Base-by-base conservation (phyloP, 2,329 filamentous ascomycete genomes). In the Alternaria longipes region DNA sequence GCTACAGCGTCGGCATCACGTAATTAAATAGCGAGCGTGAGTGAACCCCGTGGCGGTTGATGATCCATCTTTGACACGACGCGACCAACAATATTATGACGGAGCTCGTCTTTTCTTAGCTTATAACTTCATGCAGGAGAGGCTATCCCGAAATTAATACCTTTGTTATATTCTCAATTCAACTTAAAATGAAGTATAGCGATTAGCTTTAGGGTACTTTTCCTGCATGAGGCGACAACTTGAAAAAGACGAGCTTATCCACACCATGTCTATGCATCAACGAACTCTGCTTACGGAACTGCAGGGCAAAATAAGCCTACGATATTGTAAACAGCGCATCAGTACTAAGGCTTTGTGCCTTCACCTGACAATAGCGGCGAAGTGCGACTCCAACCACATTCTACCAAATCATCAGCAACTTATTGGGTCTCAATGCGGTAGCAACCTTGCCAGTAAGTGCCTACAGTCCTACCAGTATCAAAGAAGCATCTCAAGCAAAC, bases 371-470 rank as follows among this genome's bases (percentile, higher is more conserved):
- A 20, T 16, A 24, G 44, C 38, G 18, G 22, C 18, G 30, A 22
- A 32, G 18, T 40, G n/a, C 18, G 26, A 28, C 18, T 49, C 14
- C 20, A 22, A 28, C 12, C n/a, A 30, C 41, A n/a, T 52, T 16
- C 41, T n/a, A 34, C 34, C 46, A 16, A 36, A 34, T 44, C 18
- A 16, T 42, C 32, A 42, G 20, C 47, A 11, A 60, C 38, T 45
- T 36, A 24, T 59, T 38, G 18, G 18, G 28, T 46, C 36, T 61
- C 50, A 40, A 68, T 68, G 66, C 54, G 60, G 66, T 63, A 62
- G 57, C 55, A 38, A 63, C 26, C 41, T 20, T 46, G 12, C 38
- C 47, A 52, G 66, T 67, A 38, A 65, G 64, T 61, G 22, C 12
- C 5, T 34, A n/a, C 18, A 47, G 3, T 28, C 9, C 41, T 36